These are phyloP conservation scores for Plectranthus barbatus DNA, from an alignment of 257 asterid genomes.

Conservation along the genomic window DNA sequence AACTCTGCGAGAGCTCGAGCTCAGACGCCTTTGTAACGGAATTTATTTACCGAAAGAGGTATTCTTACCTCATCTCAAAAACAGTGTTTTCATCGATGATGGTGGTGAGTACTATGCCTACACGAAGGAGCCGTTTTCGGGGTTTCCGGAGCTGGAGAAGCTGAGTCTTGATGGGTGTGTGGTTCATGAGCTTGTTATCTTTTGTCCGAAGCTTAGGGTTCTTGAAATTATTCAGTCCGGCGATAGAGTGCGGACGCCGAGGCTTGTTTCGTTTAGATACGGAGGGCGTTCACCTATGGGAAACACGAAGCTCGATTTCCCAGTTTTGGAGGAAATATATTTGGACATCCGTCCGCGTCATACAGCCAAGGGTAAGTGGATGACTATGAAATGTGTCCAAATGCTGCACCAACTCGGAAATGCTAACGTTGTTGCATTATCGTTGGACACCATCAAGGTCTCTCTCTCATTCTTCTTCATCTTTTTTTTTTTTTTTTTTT, in stretches of 20 bases:
- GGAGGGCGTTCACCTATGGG: constrained; percentile 3
- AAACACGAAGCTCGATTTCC: constrained; percentile 2
- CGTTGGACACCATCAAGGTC: constrained; percentile 18
- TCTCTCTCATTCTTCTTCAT: background rate
- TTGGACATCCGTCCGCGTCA: background rate
- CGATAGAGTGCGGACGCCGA: background rate
- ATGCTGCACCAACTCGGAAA: constrained; percentile 16
- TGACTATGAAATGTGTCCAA: background rate
- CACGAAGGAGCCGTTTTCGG: constrained; percentile 21
- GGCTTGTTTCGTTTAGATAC: constrained; percentile 11
- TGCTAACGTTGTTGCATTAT: constrained; percentile 11
- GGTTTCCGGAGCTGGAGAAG: constrained; percentile 16
- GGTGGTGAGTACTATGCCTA: background rate
- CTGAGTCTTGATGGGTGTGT: constrained; percentile 8
- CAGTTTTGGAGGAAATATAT: constrained; percentile 9
- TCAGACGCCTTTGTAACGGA: background rate
- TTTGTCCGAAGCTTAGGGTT: constrained; percentile 13
- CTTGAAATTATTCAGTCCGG: constrained; percentile 4
- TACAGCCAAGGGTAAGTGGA: background rate
- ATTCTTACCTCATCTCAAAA: background rate
- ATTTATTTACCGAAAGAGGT: background rate
- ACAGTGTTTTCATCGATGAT: background rate
- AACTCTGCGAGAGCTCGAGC: background rate
- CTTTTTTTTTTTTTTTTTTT: background rate
- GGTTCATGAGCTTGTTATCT: constrained; percentile 6